Conservation (phyloP, 2,329 filamentous ascomycete species). For the Lachnellula occidentalis region DNA sequence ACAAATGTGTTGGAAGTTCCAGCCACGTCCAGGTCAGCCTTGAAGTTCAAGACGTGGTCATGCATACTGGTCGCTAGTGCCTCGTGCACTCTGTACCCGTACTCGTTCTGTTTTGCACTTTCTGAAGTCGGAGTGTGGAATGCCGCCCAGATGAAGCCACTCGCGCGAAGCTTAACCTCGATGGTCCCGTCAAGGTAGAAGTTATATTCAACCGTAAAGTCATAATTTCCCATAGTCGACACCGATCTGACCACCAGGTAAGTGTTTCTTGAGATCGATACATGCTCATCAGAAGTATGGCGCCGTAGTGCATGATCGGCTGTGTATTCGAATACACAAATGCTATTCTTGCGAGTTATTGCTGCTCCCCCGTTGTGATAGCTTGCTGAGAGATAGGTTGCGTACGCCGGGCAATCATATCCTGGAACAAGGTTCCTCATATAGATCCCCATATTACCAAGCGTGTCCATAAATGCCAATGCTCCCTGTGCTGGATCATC, state of each 20-base stretch:
- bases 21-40: slow-evolving; percentile 47
- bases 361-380: slow-evolving; percentile 41
- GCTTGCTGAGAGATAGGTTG: slow-evolving; percentile 44
- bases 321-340: slow-evolving; percentile 52
- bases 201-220: slow-evolving; percentile 45
- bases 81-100: slow-evolving; percentile 46
- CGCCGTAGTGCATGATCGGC: slow-evolving; percentile 45
- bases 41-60: slow-evolving; percentile 51
- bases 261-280: slow-evolving; percentile 42
- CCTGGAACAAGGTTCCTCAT: slow-evolving; percentile 28
- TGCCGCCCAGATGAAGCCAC: slow-evolving; percentile 48
- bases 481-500: slow-evolving; percentile 26
- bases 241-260: slow-evolving; percentile 43
- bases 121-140: slow-evolving; percentile 31
- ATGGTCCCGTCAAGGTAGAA: slow-evolving; percentile 49
- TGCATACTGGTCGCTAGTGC: slow-evolving; percentile 45
- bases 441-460: slow-evolving; percentile 29
- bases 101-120: slow-evolving; percentile 38
- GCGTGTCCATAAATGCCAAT: slow-evolving; percentile 30
- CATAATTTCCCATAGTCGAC: slow-evolving; percentile 50
- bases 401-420: slow-evolving; percentile 43
- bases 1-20: slow-evolving; percentile 42
- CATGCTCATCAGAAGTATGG: slow-evolving; percentile 39
- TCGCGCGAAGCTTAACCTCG: slow-evolving; percentile 40
- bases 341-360: slow-evolving; percentile 41